Evolutionary conservation across 164 flowering plant species (phyloP).

Genomic region (Euptelea pleiosperma): DNA sequence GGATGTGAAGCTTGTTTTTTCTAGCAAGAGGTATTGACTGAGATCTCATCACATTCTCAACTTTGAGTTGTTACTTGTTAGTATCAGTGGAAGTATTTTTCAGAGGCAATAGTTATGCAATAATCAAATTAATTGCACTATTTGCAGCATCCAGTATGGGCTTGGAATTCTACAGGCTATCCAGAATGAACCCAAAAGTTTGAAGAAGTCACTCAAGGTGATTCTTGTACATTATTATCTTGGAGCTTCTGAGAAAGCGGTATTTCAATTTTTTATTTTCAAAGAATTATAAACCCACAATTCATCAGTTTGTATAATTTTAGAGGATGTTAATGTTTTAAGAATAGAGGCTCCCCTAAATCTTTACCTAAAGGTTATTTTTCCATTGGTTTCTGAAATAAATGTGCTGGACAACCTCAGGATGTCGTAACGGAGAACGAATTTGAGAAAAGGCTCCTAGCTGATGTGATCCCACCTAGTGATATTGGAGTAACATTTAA

Average conservation of each 20-base stretch:
- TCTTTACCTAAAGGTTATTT: not conserved
- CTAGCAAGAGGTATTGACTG: slow-evolving; percentile 52
- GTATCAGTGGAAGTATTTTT: not conserved
- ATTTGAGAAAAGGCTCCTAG: slow-evolving; percentile 84
- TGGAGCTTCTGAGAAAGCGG: not conserved
- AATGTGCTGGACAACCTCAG: slow-evolving; percentile 36
- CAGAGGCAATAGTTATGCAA: slow-evolving; percentile 1
- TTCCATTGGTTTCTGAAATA: too few species aligned
- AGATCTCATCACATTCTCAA: not conserved
- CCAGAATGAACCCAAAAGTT: slow-evolving; percentile 73
- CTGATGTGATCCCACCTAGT: slow-evolving; percentile 82
- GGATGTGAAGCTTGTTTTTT: slow-evolving; percentile 45
- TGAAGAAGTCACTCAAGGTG: slow-evolving; percentile 86
- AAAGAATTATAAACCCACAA: not conserved
- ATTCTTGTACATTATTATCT: slow-evolving; percentile 2
- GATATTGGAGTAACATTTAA: slow-evolving; percentile 93
- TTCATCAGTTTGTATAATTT: not conserved
- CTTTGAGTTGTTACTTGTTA: not conserved
- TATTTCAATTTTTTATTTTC: not conserved
- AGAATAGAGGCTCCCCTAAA: too few species aligned
- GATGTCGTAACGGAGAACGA: slow-evolving; percentile 91
- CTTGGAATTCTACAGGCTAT: slow-evolving; percentile 55
- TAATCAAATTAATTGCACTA: slow-evolving; percentile 19
- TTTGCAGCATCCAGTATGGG: slow-evolving; percentile 67
- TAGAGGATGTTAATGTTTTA: not conserved